Conservation (phyloP, 345 rosid species). For the Nephelium lappaceum region DNA sequence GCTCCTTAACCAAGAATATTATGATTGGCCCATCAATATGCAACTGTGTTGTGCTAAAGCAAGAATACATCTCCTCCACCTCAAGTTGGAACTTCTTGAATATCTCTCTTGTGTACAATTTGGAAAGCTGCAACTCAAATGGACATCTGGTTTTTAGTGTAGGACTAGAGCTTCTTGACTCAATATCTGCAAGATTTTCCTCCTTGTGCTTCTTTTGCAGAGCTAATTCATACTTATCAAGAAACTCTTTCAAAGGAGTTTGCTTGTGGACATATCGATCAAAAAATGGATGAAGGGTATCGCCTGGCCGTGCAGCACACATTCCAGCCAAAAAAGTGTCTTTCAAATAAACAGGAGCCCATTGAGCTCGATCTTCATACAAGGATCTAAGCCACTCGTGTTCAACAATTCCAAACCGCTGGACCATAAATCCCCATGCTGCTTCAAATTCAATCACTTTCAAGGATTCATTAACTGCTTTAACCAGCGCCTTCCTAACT, state of each 20-base stretch:
- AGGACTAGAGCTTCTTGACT: conserved; percentile 53
- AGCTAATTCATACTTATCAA: conserved; percentile 78
- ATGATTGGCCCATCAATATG: conserved; percentile 63
- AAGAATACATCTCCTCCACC: conserved; percentile 86
- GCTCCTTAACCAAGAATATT: conserved; percentile 81
- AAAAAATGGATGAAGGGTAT: conserved; percentile 53
- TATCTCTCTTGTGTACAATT: conserved; percentile 61
- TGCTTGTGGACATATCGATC: conserved; percentile 71
- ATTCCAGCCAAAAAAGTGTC: conserved; percentile 76
- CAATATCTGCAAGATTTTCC: conserved; percentile 65
- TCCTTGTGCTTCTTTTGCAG: conserved; percentile 72
- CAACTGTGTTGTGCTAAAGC: conserved; percentile 75
- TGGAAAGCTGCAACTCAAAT: conserved; percentile 83
- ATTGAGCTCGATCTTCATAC: conserved; percentile 68
- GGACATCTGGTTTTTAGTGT: conserved; percentile 65
- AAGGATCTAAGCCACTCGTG: conserved; percentile 69
- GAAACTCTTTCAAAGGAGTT: conserved; percentile 87
- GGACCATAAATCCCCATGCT: conserved; percentile 74
- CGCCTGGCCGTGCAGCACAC: conserved; percentile 54
- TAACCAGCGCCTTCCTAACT: conserved; percentile 50
- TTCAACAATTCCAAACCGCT: conserved; percentile 53
- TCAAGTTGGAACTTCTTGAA: conserved; percentile 79
- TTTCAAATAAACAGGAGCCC: conserved; percentile 86
- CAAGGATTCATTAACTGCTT: conserved; percentile 53
- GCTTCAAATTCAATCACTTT: conserved; percentile 71